These are phyloP conservation scores for Ustilago loliicola DNA, from an alignment of 1,284 basidiomycete species.

Conservation along the genomic window DNA sequence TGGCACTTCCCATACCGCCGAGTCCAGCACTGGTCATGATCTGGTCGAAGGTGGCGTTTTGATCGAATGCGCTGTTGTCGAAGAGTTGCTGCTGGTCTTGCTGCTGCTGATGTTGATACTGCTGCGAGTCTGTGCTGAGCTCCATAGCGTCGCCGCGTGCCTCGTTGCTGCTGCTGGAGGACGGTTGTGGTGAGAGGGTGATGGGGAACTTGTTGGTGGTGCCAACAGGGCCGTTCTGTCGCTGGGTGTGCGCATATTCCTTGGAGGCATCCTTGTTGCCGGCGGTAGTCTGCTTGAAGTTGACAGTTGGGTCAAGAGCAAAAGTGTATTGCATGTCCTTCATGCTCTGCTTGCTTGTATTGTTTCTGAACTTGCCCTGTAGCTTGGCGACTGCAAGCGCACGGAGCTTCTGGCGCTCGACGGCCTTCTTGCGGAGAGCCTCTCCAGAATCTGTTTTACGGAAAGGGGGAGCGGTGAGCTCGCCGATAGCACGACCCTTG, in stretches of 20 bases:
- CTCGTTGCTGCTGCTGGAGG: constrained; percentile 11
- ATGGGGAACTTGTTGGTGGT: constrained; percentile 49
- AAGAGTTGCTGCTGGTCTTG: constrained; percentile 1
- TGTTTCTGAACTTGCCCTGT: constrained; percentile 41
- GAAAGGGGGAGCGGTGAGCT: constrained; percentile 55
- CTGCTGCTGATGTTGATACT: not conserved
- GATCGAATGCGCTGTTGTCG: constrained; percentile 21
- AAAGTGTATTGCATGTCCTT: constrained; percentile 53
- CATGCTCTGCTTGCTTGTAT: constrained; percentile 37
- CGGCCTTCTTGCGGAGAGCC: constrained; percentile 46
- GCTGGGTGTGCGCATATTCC: constrained; percentile 33
- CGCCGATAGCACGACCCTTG: constrained; percentile 41
- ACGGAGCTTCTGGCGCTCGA: constrained; percentile 48
- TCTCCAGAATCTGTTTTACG: constrained; percentile 53
- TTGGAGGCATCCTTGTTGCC: constrained; percentile 41
- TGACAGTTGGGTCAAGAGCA: constrained; percentile 45
- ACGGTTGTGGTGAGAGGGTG: constrained; percentile 29
- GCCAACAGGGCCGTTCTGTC: constrained; percentile 38
- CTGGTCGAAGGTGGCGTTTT: constrained; percentile 31
- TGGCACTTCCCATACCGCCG: constrained; percentile 9
- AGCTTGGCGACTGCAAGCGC: constrained; percentile 51
- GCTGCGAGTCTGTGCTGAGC: constrained; percentile 10
- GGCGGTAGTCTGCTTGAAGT: constrained; percentile 50
- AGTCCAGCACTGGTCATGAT: constrained; percentile 42
- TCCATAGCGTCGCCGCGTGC: constrained; percentile 27